Evolutionary conservation across 2,329 filamentous ascomycete genomes (phyloP).

Genomic region (Corniculantispora saksenae): DNA sequence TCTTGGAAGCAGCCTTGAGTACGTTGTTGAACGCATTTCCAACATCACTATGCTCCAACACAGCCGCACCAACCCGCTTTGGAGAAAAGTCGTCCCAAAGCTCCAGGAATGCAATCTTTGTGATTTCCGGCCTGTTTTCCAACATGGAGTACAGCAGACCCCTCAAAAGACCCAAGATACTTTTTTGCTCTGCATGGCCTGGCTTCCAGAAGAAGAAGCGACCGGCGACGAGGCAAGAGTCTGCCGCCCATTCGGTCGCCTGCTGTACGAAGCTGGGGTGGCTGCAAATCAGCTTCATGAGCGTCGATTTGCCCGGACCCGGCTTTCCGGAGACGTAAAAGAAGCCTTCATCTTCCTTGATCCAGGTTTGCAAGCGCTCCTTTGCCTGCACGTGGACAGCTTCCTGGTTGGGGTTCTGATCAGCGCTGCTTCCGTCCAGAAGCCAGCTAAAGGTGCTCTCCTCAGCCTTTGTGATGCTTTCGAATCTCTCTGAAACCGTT

Average conservation of each 20-base stretch:
- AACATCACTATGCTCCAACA: background rate
- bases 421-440: background rate
- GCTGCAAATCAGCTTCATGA: constrained; percentile 3
- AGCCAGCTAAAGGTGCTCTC: background rate
- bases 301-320: constrained; percentile 14
- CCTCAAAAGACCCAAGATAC: background rate
- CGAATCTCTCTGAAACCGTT: background rate
- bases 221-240: background rate
- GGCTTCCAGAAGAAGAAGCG: constrained; percentile 16
- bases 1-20: background rate
- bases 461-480: background rate
- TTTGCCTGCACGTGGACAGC: background rate
- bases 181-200: constrained; percentile 1
- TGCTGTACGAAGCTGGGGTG: background rate
- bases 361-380: background rate
- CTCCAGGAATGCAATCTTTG: background rate
- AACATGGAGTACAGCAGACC: constrained; percentile 4
- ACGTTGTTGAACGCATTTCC: background rate
- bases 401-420: background rate
- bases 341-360: background rate
- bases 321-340: constrained; percentile 15
- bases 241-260: background rate
- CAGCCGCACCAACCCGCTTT: background rate
- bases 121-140: background rate
- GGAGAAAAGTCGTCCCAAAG: background rate